Percentiles rank a stretch among this genome's conserved stretches.
phyloP scores from a whole-genome alignment of 805 yeast species.

The Yarrowia sp. region DNA sequence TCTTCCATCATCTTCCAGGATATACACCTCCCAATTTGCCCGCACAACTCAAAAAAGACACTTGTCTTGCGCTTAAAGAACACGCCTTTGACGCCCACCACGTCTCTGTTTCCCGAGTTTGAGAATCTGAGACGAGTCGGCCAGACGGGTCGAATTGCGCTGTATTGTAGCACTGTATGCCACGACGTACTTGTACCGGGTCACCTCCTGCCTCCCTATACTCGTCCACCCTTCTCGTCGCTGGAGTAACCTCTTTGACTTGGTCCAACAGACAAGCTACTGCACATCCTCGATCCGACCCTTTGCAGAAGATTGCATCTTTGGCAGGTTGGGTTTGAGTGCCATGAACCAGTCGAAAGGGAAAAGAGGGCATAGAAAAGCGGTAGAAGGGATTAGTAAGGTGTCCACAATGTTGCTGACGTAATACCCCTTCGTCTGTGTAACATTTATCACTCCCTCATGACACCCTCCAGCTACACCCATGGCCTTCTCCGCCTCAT shows the following conservation, averaged over 20 bases:
- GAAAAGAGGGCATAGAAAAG: too few species aligned
- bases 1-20: too few species aligned
- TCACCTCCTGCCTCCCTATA: too few species aligned
- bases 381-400: too few species aligned
- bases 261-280: background rate
- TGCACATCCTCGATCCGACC: slow-evolving; percentile 23
- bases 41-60: slow-evolving; percentile 1
- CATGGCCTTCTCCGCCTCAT: background rate
- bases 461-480: background rate
- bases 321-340: slow-evolving; percentile 9
- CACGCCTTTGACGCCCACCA: slow-evolving; percentile 5
- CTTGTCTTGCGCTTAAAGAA: slow-evolving; percentile 22
- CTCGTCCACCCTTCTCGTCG: background rate
- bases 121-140: too few species aligned
- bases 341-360: too few species aligned
- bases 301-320: slow-evolving; percentile 17
- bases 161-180: too few species aligned
- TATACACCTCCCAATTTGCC: slow-evolving; percentile 20
- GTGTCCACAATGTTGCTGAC: too few species aligned
- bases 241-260: background rate
- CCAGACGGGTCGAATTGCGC: too few species aligned
- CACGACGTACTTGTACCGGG: too few species aligned
- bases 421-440: too few species aligned
- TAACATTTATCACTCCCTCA: too few species aligned
- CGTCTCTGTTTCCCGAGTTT: background rate